Percentiles rank a stretch among this genome's conserved stretches.
These are phyloP conservation scores for Pyrus communis DNA, from an alignment of 306 rosid species.

Conservation along the genomic window DNA sequence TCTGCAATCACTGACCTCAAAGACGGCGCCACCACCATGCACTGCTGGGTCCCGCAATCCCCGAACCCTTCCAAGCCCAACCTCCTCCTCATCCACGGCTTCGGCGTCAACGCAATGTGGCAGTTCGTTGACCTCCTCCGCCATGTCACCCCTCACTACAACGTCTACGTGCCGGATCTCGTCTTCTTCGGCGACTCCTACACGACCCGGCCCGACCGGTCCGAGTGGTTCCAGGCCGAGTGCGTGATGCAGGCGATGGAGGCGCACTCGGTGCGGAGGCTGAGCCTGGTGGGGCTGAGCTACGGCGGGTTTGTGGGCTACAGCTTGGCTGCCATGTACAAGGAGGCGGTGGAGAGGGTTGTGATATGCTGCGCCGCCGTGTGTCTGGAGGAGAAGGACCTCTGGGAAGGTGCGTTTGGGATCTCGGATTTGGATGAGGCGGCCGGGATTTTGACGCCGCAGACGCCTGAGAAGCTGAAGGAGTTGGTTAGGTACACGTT, in stretches of 20 bases:
- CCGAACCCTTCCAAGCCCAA: slow-evolving; percentile 39
- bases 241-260: slow-evolving; percentile 68
- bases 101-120: slow-evolving; percentile 78
- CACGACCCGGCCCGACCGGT: slow-evolving; percentile 53
- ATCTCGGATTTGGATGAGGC: slow-evolving; percentile 68
- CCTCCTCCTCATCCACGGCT: slow-evolving; percentile 76
- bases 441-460: slow-evolving; percentile 56
- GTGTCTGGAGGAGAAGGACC: slow-evolving; percentile 73
- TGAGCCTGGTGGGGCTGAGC: slow-evolving; percentile 70
- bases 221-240: slow-evolving; percentile 68
- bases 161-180: slow-evolving; percentile 80
- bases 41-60: slow-evolving; percentile 76
- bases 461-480: slow-evolving; percentile 41
- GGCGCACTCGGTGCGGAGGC: slow-evolving; percentile 34
- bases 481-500: slow-evolving; percentile 44
- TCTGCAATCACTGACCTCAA: slow-evolving; percentile 45
- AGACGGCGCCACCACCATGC: slow-evolving; percentile 57
- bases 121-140: slow-evolving; percentile 63
- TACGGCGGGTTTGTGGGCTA: slow-evolving; percentile 84
- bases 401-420: slow-evolving; percentile 48
- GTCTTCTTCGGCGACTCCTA: slow-evolving; percentile 68
- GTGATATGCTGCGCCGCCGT: slow-evolving; percentile 75
- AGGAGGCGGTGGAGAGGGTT: slow-evolving; percentile 62
- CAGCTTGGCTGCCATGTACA: slow-evolving; percentile 42
- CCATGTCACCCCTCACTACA: slow-evolving; percentile 40